A percentile compares a stretch with the other conserved stretches of the same genome.
Evolutionary conservation across 768 basidiomycete species (phyloP).

Genomic region (Suillus brevipes): DNA sequence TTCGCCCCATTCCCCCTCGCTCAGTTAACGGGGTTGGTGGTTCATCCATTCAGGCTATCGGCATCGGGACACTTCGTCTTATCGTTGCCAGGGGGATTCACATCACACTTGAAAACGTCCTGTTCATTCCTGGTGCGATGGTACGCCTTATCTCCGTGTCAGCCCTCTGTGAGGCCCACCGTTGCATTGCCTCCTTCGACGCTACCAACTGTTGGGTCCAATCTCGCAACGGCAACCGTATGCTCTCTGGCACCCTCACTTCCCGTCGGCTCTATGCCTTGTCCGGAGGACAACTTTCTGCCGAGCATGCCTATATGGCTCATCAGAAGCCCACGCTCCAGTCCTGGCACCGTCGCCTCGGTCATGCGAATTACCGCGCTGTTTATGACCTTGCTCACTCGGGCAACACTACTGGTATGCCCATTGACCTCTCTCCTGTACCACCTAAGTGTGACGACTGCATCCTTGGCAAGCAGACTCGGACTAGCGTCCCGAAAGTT

Average conservation of each 20-base stretch:
- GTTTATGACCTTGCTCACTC: conserved; percentile 28
- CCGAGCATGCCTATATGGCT: not conserved
- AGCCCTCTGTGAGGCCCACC: conserved; percentile 12
- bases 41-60: conserved; percentile 23
- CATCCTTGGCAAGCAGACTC: conserved; percentile 9
- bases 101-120: conserved; percentile 13
- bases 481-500: not conserved
- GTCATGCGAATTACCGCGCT: conserved; percentile 18
- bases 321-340: too few relatives aligned
- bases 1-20: conserved; percentile 23
- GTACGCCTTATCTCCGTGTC: conserved; percentile 24
- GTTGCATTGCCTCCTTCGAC: conserved; percentile 20
- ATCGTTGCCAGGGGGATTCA: conserved; percentile 10
- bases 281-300: not conserved
- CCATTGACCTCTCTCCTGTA: not conserved
- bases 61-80: conserved; percentile 28
- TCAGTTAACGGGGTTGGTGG: conserved; percentile 31
- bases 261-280: not conserved
- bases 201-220: conserved; percentile 9
- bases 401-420: conserved; percentile 11
- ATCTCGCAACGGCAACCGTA: not conserved
- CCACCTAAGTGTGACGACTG: not conserved
- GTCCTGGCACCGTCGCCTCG: too few relatives aligned
- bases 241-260: conserved; percentile 6
- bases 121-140: conserved; percentile 19